A percentile compares a stretch with the other conserved stretches of the same genome.
These are phyloP conservation scores for Pugionium cornutum DNA, from an alignment of 345 rosid genomes.

Conservation along the genomic window DNA sequence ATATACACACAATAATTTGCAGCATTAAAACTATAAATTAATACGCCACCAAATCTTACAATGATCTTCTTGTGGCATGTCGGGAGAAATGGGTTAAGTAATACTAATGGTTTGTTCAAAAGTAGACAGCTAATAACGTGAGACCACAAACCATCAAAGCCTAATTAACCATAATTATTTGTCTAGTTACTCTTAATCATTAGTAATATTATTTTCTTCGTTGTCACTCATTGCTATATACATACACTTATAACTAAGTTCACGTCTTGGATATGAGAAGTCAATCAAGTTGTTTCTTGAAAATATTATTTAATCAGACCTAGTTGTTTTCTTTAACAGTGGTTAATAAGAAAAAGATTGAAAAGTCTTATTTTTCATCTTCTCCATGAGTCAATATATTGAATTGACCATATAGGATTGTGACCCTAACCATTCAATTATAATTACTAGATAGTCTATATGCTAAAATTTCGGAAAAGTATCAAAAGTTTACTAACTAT, in stretches of 20 bases:
- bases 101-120: constrained; percentile 38
- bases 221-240: constrained; percentile 9
- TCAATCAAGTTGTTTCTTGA: constrained; percentile 36
- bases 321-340: neutral
- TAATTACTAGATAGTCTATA: constrained; percentile 12
- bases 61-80: constrained; percentile 38
- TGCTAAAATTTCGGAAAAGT: neutral
- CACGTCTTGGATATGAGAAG: constrained; percentile 22
- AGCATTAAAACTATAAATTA: constrained; percentile 22
- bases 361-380: constrained; percentile 17
- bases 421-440: too few relatives aligned
- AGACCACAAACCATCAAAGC: constrained; percentile 26
- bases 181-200: constrained; percentile 6
- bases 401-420: constrained; percentile 30
- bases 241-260: constrained; percentile 19
- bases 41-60: constrained; percentile 36
- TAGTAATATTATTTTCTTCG: constrained; percentile 16
- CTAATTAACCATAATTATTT: constrained; percentile 12
- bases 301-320: constrained; percentile 6
- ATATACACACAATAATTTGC: constrained; percentile 11
- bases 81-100: constrained; percentile 40
- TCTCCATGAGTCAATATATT: constrained; percentile 31
- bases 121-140: constrained; percentile 41
- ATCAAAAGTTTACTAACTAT: neutral
- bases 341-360: constrained; percentile 1